Percentiles rank a stretch among this genome's conserved stretches.
These are phyloP conservation scores for Russula lepida DNA, from an alignment of 768 basidiomycete genomes.

Conservation along the genomic window DNA sequence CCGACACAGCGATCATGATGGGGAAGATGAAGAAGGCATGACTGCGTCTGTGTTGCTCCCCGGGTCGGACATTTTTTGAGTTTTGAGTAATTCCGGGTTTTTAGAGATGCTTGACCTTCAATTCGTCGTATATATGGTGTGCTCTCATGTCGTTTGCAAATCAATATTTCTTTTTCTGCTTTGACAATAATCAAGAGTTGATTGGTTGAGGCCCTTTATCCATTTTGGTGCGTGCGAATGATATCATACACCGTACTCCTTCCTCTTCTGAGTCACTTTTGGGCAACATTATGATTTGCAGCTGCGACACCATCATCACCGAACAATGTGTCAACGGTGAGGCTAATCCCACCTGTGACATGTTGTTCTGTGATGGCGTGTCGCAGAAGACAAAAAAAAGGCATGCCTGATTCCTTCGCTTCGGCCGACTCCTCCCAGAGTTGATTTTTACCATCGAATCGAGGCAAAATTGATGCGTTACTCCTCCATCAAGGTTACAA, in stretches of 20 bases:
- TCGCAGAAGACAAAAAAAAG: not conserved
- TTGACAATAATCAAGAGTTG: not conserved
- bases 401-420: too few relatives aligned
- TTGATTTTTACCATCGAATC: too few relatives aligned
- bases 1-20: not conserved
- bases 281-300: not conserved
- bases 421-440: too few relatives aligned
- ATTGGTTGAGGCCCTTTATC: too few relatives aligned
- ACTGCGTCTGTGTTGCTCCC: constrained; percentile 14
- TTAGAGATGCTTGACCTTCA: constrained; percentile 4
- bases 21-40: constrained; percentile 8
- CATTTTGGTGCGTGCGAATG: too few relatives aligned
- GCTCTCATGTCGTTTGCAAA: not conserved
- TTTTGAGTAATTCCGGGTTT: constrained; percentile 8
- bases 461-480: too few relatives aligned
- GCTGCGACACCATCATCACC: not conserved
- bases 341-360: not conserved
- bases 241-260: too few relatives aligned
- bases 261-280: not conserved
- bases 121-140: constrained; percentile 9
- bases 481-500: too few relatives aligned
- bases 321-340: not conserved
- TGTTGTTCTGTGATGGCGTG: not conserved
- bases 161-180: constrained; percentile 1
- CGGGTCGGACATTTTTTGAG: constrained; percentile 21